Evolutionary conservation across 129 eudicot species (phyloP), one percentile per base, ranked within the genome.

Genomic region (Lactuca sativa): DNA sequence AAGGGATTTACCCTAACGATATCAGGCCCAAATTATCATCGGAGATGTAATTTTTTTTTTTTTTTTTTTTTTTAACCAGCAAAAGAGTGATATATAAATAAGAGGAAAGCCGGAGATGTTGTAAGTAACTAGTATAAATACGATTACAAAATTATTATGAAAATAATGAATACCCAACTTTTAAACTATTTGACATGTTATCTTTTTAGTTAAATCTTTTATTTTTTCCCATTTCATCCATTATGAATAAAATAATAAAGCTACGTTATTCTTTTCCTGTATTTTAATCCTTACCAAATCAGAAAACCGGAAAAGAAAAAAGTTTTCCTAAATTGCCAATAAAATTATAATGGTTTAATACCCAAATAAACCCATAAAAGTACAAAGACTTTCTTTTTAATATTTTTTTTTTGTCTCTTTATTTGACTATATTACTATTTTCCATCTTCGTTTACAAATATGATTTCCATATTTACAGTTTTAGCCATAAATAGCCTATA

Each of bases 401-500:
- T 25, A 25, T 25, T 0, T 25, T 25, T 25, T 25, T 25, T 25
- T 25, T 25, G 30, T 25, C 30, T 18, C 21, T 18, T 18, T 18
- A 18, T 18, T 18, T 18, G 21, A 18, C 21, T 0, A 25, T 9
- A 15, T 15, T 16, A 62, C 16, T 40, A 9, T 25, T 25, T 59
- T 32, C 43, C 14, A 60, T n/a, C 13, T 11, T 69, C 18, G 1
- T 9, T 21, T 3, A 17, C 18, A 38, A 56, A 15, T 33, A 21
- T 17, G 6, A 38, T 56, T 18, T 40, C 64, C 40, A 9, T 69
- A 38, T 74, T 62, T 62, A 52, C 88, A 90, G 97, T 90, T 30
- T 65, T 56, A 41, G 97, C 97, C 53, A 82, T 90, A 47, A 82
- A 82, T 55, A 78, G 82, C 73, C 85, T 90, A 66, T 84, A 85